A percentile compares a stretch with the other conserved stretches of the same genome.
Conservation (phyloP, 225 moss, liverwort and hornwort species). For the Bryoerythrophyllum caledonicum region DNA sequence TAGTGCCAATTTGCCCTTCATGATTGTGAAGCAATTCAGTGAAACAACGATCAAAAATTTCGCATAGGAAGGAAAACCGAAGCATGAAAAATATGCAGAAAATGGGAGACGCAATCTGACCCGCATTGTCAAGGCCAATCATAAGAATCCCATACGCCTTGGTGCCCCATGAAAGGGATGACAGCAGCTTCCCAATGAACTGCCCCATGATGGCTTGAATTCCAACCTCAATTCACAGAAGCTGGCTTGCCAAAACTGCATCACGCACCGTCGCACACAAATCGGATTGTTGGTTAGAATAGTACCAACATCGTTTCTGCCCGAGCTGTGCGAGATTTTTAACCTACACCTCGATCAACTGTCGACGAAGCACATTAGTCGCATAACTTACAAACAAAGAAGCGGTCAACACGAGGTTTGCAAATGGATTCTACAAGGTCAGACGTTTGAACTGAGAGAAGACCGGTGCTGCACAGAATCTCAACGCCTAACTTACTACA, state of each 20-base stretch:
- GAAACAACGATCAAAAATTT: background rate
- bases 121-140: slow-evolving; percentile 62
- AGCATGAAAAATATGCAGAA: background rate
- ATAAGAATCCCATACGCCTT: slow-evolving; percentile 53
- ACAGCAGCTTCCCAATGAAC: slow-evolving; percentile 44
- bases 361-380: background rate
- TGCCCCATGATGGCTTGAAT: slow-evolving; percentile 32
- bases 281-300: background rate
- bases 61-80: background rate
- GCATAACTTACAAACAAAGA: background rate
- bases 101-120: slow-evolving; percentile 5
- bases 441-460: background rate
- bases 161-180: slow-evolving; percentile 54
- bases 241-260: slow-evolving; percentile 21
- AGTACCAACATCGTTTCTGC: background rate
- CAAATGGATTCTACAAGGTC: background rate
- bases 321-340: background rate
- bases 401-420: background rate
- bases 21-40: background rate
- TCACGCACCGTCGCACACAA: slow-evolving; percentile 2
- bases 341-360: slow-evolving; percentile 25
- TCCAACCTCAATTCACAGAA: background rate
- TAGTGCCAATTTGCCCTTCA: background rate
- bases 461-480: too few species aligned
- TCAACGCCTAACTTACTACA: background rate